phyloP scores from a whole-genome alignment of 495 filamentous ascomycete species.

The Talaromyces liani region DNA sequence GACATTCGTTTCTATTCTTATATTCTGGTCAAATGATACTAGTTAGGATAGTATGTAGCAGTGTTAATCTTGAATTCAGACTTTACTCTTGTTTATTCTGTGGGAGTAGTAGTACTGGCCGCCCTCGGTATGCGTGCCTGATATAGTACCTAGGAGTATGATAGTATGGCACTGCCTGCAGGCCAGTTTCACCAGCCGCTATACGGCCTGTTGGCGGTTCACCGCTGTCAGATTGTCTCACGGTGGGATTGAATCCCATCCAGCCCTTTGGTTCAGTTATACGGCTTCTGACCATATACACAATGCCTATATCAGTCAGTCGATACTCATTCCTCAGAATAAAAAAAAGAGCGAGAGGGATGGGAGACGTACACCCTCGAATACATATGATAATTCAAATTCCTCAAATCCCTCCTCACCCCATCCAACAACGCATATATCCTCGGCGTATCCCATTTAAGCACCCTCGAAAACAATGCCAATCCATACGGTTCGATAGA shows the following conservation, averaged over 20 bases:
- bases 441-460: constrained; percentile 14
- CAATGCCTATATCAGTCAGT: constrained; percentile 2
- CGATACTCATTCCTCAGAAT: not conserved
- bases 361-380: not conserved
- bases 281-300: constrained; percentile 6
- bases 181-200: not conserved
- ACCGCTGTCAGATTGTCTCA: not conserved
- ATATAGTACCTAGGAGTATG: not conserved
- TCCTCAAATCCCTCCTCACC: constrained; percentile 3
- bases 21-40: not conserved
- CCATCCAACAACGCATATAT: not conserved
- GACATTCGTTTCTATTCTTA: not conserved
- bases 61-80: not conserved
- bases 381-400: constrained; percentile 10
- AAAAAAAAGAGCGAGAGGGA: not conserved
- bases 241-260: not conserved
- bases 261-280: not conserved
- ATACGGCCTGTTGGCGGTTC: not conserved
- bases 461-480: constrained; percentile 46
- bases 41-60: not conserved
- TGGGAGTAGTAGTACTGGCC: not conserved
- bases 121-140: not conserved
- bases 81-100: not conserved
- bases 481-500: constrained; percentile 46
- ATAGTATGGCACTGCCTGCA: not conserved